Base-by-base conservation (phyloP, 257 asterid genomes). In the Jasminum sambac region DNA sequence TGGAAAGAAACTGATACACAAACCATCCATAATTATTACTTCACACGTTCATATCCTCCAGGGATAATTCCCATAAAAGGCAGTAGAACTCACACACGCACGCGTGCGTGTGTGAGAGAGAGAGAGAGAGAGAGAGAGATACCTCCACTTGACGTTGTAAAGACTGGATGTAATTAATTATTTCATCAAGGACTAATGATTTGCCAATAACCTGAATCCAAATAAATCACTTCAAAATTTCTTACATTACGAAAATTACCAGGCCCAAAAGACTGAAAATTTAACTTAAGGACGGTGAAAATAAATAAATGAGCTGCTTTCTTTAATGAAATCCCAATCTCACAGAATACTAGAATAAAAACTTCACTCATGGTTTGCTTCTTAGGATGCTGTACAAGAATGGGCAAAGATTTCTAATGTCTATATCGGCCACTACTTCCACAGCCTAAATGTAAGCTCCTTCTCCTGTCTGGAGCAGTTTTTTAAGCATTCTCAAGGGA, bases 141-240 rank as follows among this genome's bases (percentile, higher is more conserved):
- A 90, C 97, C 97, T 90, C 96, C 37, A 91, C 98, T 79, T 91
- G 98, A 72, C 85, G 86, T 76, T 91, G 98, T 72, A 91, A 79
- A 69, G 96, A 89, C 66, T 92, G 96, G 72, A 92, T 84, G 71
- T 92, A 91, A 72, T 91, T 91, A 48, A 87, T 91, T 76, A 91
- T 91, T 87, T 89, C 98, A 75, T 91, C 98, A 39, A 92, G 96
- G 71, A 89, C 96, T 52, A 88, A 74, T 14, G 96, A 95, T 83
- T 91, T 91, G 73, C 96, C 96, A 64, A 87, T 87, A 62, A 89
- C 96, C 96, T 89, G 90, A 71, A 79, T 34, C 71, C 80, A 72
- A 58, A 39, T 42, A 66, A 69, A 37, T 26, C 41, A 21, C 48
- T 70, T 48, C 63, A 55, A 24, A 19, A 43, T 72, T 64, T 42